Evolutionary conservation across 2,329 filamentous ascomycete species (phyloP).

Genomic region (Claviceps digitariae): DNA sequence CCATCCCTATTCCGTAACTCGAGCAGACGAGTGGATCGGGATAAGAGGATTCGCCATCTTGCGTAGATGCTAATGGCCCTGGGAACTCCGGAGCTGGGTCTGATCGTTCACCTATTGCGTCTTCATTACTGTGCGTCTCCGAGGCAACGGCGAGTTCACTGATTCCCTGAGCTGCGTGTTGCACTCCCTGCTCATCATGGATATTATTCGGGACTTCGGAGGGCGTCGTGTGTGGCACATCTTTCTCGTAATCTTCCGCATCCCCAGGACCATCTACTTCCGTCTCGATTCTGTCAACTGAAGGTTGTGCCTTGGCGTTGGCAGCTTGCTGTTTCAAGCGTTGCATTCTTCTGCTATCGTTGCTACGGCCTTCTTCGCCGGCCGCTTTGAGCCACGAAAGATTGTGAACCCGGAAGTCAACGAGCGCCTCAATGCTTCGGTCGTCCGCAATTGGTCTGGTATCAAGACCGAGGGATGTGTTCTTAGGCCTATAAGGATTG

Average conservation of each 20-base stretch:
- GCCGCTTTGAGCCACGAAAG: slow-evolving; percentile 60
- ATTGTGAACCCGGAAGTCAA: slow-evolving; percentile 86
- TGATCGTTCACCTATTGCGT: not conserved
- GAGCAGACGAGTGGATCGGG: slow-evolving; percentile 35
- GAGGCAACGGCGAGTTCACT: not conserved
- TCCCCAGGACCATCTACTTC: slow-evolving; percentile 11
- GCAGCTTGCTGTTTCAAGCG: slow-evolving; percentile 41
- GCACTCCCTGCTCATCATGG: not conserved
- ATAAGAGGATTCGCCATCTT: slow-evolving; percentile 23
- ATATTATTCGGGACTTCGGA: not conserved
- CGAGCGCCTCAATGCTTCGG: slow-evolving; percentile 76
- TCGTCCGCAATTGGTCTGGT: slow-evolving; percentile 83
- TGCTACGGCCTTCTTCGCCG: slow-evolving; percentile 44
- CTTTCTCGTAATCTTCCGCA: slow-evolving; percentile 2
- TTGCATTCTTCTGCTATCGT: slow-evolving; percentile 44
- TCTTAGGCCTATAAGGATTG: slow-evolving; percentile 71
- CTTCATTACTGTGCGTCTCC: not conserved
- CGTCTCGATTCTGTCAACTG: slow-evolving; percentile 15
- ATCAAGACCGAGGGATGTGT: slow-evolving; percentile 79
- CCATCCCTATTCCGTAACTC: slow-evolving; percentile 42
- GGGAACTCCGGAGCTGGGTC: not conserved
- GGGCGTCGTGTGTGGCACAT: not conserved
- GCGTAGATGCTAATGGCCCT: not conserved
- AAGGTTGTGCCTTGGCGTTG: slow-evolving; percentile 40
- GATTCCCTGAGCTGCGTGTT: not conserved